Evolutionary conservation across 495 filamentous ascomycete genomes (phyloP).

Genomic region (Penicillium steckii): DNA sequence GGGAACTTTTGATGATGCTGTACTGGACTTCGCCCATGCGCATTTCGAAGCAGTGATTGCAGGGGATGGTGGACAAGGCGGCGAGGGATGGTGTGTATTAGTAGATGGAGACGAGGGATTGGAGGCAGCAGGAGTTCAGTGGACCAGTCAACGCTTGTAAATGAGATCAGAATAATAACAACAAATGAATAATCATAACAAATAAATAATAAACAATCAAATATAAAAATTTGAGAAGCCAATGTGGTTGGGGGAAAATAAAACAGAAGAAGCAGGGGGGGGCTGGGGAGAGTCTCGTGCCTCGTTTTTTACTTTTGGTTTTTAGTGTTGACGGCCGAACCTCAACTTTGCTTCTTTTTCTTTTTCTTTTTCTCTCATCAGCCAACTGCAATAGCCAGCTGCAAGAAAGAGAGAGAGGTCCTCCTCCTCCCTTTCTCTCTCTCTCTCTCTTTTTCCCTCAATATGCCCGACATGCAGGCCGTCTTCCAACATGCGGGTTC

Average conservation of each 20-base stretch:
- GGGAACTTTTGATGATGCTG: slow-evolving; percentile 75
- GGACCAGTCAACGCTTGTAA: slow-evolving; percentile 43
- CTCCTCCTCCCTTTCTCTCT: slow-evolving; percentile 2
- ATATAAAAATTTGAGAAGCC: background rate
- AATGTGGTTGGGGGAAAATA: background rate
- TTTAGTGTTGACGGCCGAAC: background rate
- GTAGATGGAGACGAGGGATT: slow-evolving; percentile 81
- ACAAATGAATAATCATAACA: background rate
- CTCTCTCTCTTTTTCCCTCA: slow-evolving; percentile 3
- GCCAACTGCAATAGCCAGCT: background rate
- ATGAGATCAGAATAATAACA: background rate
- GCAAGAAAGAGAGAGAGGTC: background rate
- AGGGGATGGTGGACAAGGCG: slow-evolving; percentile 60
- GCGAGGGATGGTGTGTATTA: slow-evolving; percentile 88
- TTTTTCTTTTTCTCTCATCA: background rate
- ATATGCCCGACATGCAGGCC: slow-evolving; percentile 43
- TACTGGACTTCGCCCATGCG: slow-evolving; percentile 62
- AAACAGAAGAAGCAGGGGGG: background rate
- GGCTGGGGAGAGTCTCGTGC: background rate
- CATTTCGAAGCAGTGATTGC: slow-evolving; percentile 72
- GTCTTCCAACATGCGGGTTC: slow-evolving; percentile 52
- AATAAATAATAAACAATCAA: background rate
- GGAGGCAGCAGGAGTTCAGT: slow-evolving; percentile 55
- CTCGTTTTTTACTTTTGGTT: background rate
- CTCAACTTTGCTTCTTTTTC: background rate